phyloP scores from a whole-genome alignment of 306 rosid species.

The Fagus sylvatica region DNA sequence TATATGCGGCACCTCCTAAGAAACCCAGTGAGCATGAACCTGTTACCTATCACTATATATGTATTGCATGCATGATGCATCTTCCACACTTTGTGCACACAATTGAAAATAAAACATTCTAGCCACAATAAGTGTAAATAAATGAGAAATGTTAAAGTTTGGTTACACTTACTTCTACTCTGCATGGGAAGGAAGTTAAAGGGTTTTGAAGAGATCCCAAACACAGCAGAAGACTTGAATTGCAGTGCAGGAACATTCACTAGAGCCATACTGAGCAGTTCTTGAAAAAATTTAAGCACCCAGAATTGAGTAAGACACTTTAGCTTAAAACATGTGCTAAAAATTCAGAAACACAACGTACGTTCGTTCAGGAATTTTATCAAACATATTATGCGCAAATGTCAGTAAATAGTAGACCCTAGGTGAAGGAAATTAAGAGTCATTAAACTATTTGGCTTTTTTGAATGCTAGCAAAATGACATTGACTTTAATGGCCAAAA shows the following conservation, averaged over 20 bases:
- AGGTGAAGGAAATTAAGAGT: too few relatives aligned
- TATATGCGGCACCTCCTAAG: not conserved
- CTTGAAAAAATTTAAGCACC: not conserved
- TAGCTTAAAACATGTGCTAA: not conserved
- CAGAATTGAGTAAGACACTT: not conserved
- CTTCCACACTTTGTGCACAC: not conserved
- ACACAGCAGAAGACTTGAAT: slow-evolving; percentile 37
- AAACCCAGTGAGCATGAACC: not conserved
- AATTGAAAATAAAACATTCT: not conserved
- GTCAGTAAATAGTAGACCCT: not conserved
- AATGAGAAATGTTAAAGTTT: not conserved
- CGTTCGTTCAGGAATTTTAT: slow-evolving; percentile 31
- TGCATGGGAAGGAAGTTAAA: slow-evolving; percentile 41
- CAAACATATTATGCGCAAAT: slow-evolving; percentile 44
- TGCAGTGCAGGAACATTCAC: slow-evolving; percentile 38
- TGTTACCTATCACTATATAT: not conserved
- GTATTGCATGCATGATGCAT: not conserved
- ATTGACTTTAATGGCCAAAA: too few relatives aligned
- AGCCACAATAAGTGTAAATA: not conserved
- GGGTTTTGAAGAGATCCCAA: slow-evolving; percentile 36
- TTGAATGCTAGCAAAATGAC: too few relatives aligned
- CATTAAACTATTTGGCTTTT: too few relatives aligned
- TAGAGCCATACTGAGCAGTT: slow-evolving; percentile 38
- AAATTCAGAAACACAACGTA: not conserved
- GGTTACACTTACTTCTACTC: slow-evolving; percentile 46